phyloP scores from a whole-genome alignment of 1,139 yeast genomes.

The Taphrina confusa region DNA sequence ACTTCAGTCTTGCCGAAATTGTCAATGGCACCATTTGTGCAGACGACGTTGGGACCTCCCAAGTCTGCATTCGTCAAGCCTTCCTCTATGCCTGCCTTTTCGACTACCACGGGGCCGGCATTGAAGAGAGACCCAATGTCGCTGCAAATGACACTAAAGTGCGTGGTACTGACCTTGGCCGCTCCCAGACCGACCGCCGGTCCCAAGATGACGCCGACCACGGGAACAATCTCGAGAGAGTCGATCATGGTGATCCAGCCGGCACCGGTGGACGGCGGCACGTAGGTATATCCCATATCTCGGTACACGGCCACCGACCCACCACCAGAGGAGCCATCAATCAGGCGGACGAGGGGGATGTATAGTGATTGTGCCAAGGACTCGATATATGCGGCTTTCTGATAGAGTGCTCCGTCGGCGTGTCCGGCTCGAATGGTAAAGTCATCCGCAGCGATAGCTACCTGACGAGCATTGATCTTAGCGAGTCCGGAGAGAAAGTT shows the following conservation, averaged over 20 bases:
- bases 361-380: constrained; percentile 23
- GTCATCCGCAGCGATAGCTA: constrained; percentile 33
- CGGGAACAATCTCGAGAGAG: constrained; percentile 21
- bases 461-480: constrained; percentile 20
- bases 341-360: constrained; percentile 28
- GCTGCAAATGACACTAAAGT: constrained; percentile 25
- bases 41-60: constrained; percentile 33
- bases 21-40: constrained; percentile 33
- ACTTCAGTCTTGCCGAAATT: constrained; percentile 17
- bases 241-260: constrained; percentile 30
- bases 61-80: constrained; percentile 29
- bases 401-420: constrained; percentile 28
- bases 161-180: constrained; percentile 29
- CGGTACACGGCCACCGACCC: constrained; percentile 32
- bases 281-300: constrained; percentile 29
- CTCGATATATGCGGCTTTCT: constrained; percentile 29
- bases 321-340: constrained; percentile 31
- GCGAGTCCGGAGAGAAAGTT: constrained; percentile 26
- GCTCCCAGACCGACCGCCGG: constrained; percentile 34
- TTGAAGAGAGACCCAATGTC: constrained; percentile 27
- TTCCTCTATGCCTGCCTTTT: constrained; percentile 30
- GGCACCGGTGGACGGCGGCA: constrained; percentile 33
- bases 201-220: constrained; percentile 29
- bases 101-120: constrained; percentile 34
- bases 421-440: constrained; percentile 33